Conservation (phyloP, 1,284 basidiomycete genomes). For the Cryptococcus depauperatus region DNA sequence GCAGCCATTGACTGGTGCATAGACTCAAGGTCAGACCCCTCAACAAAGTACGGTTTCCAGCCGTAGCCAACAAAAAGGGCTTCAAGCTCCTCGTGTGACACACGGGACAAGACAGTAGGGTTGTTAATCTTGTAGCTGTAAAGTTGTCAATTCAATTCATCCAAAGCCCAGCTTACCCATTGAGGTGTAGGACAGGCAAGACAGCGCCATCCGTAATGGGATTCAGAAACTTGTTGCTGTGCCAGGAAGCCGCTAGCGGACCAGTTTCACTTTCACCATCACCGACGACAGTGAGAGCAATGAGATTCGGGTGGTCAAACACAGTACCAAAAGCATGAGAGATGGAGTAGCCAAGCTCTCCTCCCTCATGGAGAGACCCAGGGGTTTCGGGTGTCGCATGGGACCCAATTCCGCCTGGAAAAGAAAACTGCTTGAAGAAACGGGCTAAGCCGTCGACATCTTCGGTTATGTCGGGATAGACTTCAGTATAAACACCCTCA, state of each 20-base stretch:
- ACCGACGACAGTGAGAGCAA: slow-evolving; percentile 67
- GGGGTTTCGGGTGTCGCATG: slow-evolving; percentile 65
- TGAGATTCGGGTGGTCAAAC: slow-evolving; percentile 77
- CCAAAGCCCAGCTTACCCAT: slow-evolving; percentile 39
- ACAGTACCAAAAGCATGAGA: slow-evolving; percentile 65
- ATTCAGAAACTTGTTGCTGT: slow-evolving; percentile 62
- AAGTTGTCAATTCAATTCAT: slow-evolving; percentile 5
- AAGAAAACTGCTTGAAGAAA: slow-evolving; percentile 44
- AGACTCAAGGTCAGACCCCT: slow-evolving; percentile 30
- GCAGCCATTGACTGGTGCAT: slow-evolving; percentile 53
- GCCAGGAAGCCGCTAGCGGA: slow-evolving; percentile 69
- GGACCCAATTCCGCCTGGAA: slow-evolving; percentile 47
- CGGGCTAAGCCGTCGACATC: slow-evolving; percentile 55
- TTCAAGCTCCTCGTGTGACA: slow-evolving; percentile 31
- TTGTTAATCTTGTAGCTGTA: slow-evolving; percentile 40
- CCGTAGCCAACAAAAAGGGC: slow-evolving; percentile 33
- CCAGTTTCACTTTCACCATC: slow-evolving; percentile 81
- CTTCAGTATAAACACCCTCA: slow-evolving; percentile 64
- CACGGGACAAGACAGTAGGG: slow-evolving; percentile 33
- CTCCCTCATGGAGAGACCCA: slow-evolving; percentile 75
- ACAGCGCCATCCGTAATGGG: slow-evolving; percentile 77
- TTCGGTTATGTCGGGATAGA: slow-evolving; percentile 61
- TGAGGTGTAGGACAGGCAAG: slow-evolving; percentile 72
- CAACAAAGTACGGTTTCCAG: slow-evolving; percentile 35
- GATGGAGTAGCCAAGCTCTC: slow-evolving; percentile 75